Base-by-base conservation (phyloP, 768 basidiomycete species). In the Pleurotus salmoneostramineus region DNA sequence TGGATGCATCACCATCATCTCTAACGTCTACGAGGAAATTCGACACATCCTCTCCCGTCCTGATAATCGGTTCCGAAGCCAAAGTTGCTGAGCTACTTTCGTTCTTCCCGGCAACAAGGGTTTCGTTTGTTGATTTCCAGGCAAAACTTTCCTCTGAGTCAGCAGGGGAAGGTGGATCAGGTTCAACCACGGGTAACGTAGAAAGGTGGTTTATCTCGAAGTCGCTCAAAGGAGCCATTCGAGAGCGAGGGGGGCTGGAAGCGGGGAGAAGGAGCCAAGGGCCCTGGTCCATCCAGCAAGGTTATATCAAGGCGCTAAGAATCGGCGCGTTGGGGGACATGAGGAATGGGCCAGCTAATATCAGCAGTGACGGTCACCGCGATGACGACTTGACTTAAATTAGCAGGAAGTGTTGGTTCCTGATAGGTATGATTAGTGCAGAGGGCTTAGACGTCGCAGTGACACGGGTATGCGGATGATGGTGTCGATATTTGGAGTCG, bases 1-100 rank as follows among this genome's bases (percentile, higher is more conserved):
- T 49, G 0, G 77, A 67, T 15, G 73, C 64, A 59, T 78, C 79
- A 6, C 68, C 70, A 59, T 78, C 77, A 60, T 79, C 79, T n/a
- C 75, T 66, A 15, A 71, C 55, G 58, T 78, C 74, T 58, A 77
- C 64, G n/a, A 75, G 65, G 51, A 64, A 73, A 33, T 64, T 66
- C 1, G 74, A 72, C 54, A 75, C 72, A 58, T 77, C 74, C 54
- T 57, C 52, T 34, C 73, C 72, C 31, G 58, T 56, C 11, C 51
- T 34, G 27, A 61, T 59, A 17, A 61, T 52, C 10, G 60, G 60
- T 31, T 61, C 60, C 17, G 46, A 14, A 10, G 8, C 56, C 56
- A 56, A n/a, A 10, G 14, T 15, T 33, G 43, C 43, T 10, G 56
- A 56, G 4, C 17, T 50, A 17, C 7, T 32, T 21, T 11, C 46